Evolutionary conservation across 2,329 filamentous ascomycete species (phyloP).

Genomic region (Xylaria sp.): DNA sequence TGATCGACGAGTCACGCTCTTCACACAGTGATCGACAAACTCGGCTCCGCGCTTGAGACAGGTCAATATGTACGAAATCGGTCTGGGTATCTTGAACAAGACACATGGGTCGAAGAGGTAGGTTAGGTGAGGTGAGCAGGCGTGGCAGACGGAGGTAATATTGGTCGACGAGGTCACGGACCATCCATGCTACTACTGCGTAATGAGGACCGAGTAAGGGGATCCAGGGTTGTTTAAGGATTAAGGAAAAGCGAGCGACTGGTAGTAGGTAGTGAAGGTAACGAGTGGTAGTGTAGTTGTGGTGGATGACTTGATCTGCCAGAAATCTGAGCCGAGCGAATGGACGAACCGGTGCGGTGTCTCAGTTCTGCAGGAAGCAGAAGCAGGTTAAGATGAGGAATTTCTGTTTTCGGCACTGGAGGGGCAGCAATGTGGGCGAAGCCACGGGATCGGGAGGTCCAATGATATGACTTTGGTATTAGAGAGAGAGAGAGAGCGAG

Average conservation of each 20-base stretch:
- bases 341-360: slow-evolving; percentile 12
- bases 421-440: background rate
- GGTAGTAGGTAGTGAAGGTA: background rate
- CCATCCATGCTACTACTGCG: slow-evolving; percentile 13
- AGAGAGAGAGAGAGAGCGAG: no score
- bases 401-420: background rate
- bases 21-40: background rate
- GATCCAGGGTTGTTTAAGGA: background rate
- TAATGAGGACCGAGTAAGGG: background rate
- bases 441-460: slow-evolving; percentile 5
- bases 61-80: slow-evolving; percentile 2
- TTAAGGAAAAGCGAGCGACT: background rate
- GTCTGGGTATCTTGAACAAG: background rate
- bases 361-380: slow-evolving; percentile 13
- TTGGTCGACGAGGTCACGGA: slow-evolving; percentile 11
- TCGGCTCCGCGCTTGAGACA: background rate
- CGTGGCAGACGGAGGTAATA: background rate
- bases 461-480: background rate
- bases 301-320: slow-evolving; percentile 1
- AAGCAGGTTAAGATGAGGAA: slow-evolving; percentile 4
- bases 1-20: background rate
- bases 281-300: no score
- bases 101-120: background rate
- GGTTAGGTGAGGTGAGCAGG: background rate
- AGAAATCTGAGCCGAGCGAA: background rate